Evolutionary conservation across 805 yeast genomes (phyloP).

Genomic region (Yarrowia sp.): DNA sequence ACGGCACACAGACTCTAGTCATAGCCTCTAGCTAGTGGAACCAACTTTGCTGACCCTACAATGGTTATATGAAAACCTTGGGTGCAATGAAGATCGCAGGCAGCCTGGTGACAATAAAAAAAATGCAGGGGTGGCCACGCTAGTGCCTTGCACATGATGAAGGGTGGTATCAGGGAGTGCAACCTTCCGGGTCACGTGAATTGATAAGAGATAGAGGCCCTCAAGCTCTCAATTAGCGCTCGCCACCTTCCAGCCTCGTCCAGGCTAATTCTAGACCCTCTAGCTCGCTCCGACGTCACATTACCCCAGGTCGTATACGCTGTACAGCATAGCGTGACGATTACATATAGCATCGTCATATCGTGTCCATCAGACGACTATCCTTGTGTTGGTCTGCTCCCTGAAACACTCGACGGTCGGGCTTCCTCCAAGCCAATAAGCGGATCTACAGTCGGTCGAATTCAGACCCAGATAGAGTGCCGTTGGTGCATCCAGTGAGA

Average conservation of each 20-base stretch:
- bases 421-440: not conserved
- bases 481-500: not conserved
- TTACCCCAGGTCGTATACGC: not conserved
- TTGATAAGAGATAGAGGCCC: not conserved
- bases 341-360: slow-evolving; percentile 7
- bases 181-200: slow-evolving; percentile 11
- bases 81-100: slow-evolving; percentile 33
- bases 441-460: slow-evolving; percentile 6
- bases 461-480: slow-evolving; percentile 27
- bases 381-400: slow-evolving; percentile 1
- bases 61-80: slow-evolving; percentile 34
- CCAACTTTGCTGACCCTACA: slow-evolving; percentile 13
- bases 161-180: not conserved
- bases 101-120: slow-evolving; percentile 28
- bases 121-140: slow-evolving; percentile 32
- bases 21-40: not conserved
- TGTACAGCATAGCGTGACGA: not conserved
- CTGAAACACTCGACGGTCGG: not conserved
- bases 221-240: too few relatives aligned
- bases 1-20: too few relatives aligned
- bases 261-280: too few relatives aligned
- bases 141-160: slow-evolving; percentile 26
- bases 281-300: too few relatives aligned
- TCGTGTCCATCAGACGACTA: slow-evolving; percentile 11
- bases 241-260: too few relatives aligned